Base-by-base conservation (phyloP, 352 stramenopile genomes). In the Phytophthora niederhauseri region DNA sequence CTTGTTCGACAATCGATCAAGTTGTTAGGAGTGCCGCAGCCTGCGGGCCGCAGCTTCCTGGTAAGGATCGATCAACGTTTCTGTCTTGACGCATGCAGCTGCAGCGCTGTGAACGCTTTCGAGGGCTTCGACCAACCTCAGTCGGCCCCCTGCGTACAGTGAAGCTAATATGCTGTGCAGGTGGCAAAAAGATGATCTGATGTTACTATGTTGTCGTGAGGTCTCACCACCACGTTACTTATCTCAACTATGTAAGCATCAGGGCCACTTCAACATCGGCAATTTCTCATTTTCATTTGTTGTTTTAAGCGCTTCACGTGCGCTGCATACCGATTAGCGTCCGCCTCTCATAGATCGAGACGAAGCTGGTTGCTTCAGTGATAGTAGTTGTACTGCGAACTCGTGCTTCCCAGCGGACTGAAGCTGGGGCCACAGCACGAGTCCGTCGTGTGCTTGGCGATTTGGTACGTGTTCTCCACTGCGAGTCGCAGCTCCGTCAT, bases 381-480 rank as follows among this genome's bases (percentile, higher is more conserved):
- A 19, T 28, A 30, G n/a, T 31, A 14, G 17, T 6, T 30, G 46
- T 62, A 64, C 43, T 63, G 12, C 8, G 28, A 20, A n/a, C 26
- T 48, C 26, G 28, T 34, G 22, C 68, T 76, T 11, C 45, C 64
- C 14, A 64, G 54, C 3, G 58, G 64, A 41, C 59, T 73, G 46
- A 73, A 66, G 46, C 60, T 73, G 30, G 59, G 49, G 24, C 55
- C 65, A 20, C 64, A 76, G 36, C 69, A 76, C 15, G 68, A 74
- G 14, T 79, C 72, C 22, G 72, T 79, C 30, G 72, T 84, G 54
- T 74, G 64, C 58, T 81, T 81, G 54, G 70, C 70, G 31, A 78
- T 70, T 36, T 77, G 70, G 51, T 84, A 84, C 52, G 77, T 80
- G 64, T 81, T 78, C 62, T 84, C 77, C 48, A 75, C 77, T 2